A percentile compares a stretch with the other conserved stretches of the same genome.
These are phyloP conservation scores for Magnusiomyces tetraspermus DNA, from an alignment of 1,139 yeast genomes.

Conservation along the genomic window DNA sequence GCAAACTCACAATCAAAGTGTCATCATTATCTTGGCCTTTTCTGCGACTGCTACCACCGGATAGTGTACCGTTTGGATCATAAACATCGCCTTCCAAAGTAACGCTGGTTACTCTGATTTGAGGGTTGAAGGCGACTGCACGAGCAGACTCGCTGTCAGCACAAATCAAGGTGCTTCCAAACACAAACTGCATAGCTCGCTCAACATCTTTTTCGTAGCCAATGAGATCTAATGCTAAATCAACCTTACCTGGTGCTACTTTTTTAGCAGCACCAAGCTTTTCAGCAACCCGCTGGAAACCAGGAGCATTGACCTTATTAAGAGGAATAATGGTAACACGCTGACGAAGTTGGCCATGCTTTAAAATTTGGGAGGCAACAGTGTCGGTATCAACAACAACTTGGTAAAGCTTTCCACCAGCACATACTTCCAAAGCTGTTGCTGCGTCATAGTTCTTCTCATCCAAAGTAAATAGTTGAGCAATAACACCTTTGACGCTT, in stretches of 20 bases:
- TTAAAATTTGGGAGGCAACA: conserved; percentile 73
- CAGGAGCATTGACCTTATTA: conserved; percentile 59
- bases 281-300: conserved; percentile 29
- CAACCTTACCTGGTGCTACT: conserved; percentile 74
- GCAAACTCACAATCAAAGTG: conserved; percentile 46
- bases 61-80: conserved; percentile 91
- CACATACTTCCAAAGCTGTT: conserved; percentile 84
- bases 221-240: conserved; percentile 71
- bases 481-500: conserved; percentile 80
- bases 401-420: conserved; percentile 84
- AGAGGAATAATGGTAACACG: conserved; percentile 90
- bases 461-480: conserved; percentile 64
- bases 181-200: conserved; percentile 85
- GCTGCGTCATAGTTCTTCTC: conserved; percentile 54
- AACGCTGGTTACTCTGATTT: conserved; percentile 73
- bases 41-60: conserved; percentile 55
- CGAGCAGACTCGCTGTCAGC: conserved; percentile 83
- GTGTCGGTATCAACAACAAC: conserved; percentile 85
- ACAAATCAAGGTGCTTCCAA: conserved; percentile 82
- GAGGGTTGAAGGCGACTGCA: conserved; percentile 74
- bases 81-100: conserved; percentile 90
- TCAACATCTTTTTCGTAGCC: conserved; percentile 61
- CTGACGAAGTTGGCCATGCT: conserved; percentile 65
- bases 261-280: conserved; percentile 46
- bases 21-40: neutral